A percentile compares a stretch with the other conserved stretches of the same genome.
Evolutionary conservation across 2,329 filamentous ascomycete genomes (phyloP).

Genomic region (Aspergillus arachidicola): DNA sequence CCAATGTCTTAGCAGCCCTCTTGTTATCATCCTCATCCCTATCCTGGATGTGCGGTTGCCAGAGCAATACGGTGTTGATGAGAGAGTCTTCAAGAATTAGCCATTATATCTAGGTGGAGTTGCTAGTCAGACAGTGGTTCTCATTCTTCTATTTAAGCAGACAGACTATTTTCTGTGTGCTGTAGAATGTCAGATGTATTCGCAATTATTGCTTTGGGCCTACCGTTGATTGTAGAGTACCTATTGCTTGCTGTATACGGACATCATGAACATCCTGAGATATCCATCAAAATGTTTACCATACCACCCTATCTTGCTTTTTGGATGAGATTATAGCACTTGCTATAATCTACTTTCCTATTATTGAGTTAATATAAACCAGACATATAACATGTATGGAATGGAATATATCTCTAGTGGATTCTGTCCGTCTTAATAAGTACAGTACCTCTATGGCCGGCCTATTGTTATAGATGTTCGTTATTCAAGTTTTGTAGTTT

Average conservation of each 20-base stretch:
- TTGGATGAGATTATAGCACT: neutral
- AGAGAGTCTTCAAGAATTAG: no score
- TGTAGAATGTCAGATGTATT: neutral
- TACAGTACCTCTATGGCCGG: no score
- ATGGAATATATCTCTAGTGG: no score
- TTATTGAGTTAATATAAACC: no score
- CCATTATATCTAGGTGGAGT: neutral
- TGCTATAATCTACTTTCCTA: no score
- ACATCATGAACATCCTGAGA: neutral
- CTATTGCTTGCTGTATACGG: neutral
- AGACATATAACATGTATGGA: no score
- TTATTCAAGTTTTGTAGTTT: no score
- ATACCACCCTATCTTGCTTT: neutral
- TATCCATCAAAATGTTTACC: neutral
- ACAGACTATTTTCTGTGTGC: neutral
- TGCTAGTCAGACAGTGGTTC: neutral
- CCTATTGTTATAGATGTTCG: no score
- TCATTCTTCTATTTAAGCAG: neutral
- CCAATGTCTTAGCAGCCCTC: neutral
- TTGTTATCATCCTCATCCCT: neutral
- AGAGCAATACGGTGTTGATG: no score
- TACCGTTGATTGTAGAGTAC: neutral
- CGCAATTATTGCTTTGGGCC: neutral
- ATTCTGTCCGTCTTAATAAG: no score
- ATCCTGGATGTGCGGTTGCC: neutral